Evolutionary conservation across 441 rosid species (phyloP), one percentile per base, ranked within the genome.

Genomic region (Isatis lusitanica): DNA sequence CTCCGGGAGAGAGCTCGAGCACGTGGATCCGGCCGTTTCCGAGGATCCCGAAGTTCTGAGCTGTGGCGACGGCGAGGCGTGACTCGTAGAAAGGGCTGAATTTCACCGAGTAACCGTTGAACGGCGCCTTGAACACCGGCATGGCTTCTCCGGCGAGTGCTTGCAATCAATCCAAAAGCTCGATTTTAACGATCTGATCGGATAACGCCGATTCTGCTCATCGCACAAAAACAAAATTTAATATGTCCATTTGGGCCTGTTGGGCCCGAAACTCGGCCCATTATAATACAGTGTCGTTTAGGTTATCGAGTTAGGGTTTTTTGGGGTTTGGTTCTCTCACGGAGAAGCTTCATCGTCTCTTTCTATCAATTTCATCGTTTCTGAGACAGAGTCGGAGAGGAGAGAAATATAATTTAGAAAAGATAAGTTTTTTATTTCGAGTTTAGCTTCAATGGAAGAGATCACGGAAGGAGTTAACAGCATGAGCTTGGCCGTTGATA

Each of bases 11-110:
- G 0, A 91, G 88, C 68, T 90, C 83, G 81, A 92, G 88, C 56
- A 94, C 83, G 72, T 90, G 97, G 78, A 91, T 50, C 64, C 97
- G 94, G 24, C 98, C 98, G 71, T 91, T 93, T 26, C 98, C 97
- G 59, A 91, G 86, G 83, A 93, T 93, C 50, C 98, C 98, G 74
- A 91, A 93, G 83, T 93, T 93, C 60, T 91, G 94, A n/a, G 98
- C 83, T 6, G 97, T 93, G 57, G 90, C 98, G 46, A 88, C 97
- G 66, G 93, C 94, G 64, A 93, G 85, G 5, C 88, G 93, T 28
- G 88, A 79, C 68, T 91, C 94, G 83, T 90, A 79, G 83, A 93
- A 91, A 0, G 97, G 98, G 56, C 94, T 88, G 84, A 93, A 91
- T 74, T 85, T 85, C 39, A 93, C 96, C 66, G 93, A 85, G 85